phyloP scores from a whole-genome alignment of 768 basidiomycete genomes.

The Trametes gibbosa region DNA sequence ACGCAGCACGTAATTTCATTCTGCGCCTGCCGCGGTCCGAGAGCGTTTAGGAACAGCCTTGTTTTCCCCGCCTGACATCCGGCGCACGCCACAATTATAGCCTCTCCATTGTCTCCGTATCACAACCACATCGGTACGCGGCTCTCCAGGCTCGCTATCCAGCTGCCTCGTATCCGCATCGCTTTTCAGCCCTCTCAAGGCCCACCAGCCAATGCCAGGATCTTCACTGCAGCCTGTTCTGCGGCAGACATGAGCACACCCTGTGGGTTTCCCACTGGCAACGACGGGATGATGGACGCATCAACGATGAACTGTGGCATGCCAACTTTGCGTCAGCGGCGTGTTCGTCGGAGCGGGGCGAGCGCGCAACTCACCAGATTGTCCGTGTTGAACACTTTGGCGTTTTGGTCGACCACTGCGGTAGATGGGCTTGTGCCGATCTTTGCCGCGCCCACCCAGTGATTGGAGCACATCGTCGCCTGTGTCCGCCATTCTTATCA shows the following conservation, averaged over 20 bases:
- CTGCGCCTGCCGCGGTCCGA: conserved; percentile 6
- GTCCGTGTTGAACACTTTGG: conserved; percentile 48
- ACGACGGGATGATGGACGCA: conserved; percentile 47
- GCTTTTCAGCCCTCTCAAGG: conserved; percentile 31
- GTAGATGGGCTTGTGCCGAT: conserved; percentile 38
- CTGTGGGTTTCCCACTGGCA: conserved; percentile 60
- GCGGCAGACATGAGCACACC: conserved; percentile 55
- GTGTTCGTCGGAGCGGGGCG: conserved; percentile 22
- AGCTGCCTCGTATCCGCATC: not conserved
- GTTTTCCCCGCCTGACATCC: not conserved
- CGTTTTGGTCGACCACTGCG: conserved; percentile 56
- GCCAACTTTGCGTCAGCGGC: conserved; percentile 26
- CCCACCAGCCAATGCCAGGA: conserved; percentile 53
- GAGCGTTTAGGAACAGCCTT: conserved; percentile 4
- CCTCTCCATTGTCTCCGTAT: not conserved
- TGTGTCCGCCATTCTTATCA: not conserved
- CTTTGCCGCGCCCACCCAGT: conserved; percentile 58
- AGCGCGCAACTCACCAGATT: conserved; percentile 30
- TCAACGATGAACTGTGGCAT: conserved; percentile 51
- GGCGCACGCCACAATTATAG: not conserved
- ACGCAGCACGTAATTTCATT: not conserved
- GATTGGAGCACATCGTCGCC: conserved; percentile 52
- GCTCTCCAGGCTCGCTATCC: not conserved
- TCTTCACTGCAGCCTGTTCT: conserved; percentile 55
- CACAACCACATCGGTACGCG: not conserved